Percentiles rank a stretch among this genome's conserved stretches.
These are phyloP conservation scores for Neopestalotiopsis clavispora DNA, from an alignment of 2,329 filamentous ascomycete species.

Conservation along the genomic window DNA sequence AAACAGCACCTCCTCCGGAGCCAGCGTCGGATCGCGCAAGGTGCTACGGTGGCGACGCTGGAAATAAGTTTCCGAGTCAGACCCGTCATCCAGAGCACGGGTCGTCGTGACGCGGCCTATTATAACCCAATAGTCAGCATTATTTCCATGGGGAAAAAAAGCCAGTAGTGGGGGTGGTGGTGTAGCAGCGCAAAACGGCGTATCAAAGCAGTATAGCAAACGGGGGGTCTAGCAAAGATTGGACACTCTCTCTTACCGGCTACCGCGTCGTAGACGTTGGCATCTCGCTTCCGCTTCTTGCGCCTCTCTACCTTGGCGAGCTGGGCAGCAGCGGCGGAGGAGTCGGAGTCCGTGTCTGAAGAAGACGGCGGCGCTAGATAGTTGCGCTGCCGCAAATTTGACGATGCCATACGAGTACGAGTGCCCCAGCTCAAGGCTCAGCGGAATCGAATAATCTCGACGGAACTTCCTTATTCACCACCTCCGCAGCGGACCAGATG, in stretches of 20 bases:
- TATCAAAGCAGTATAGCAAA: not conserved
- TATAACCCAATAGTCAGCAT: not conserved
- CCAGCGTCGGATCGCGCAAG: slow-evolving; percentile 45
- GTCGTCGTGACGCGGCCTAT: slow-evolving; percentile 42
- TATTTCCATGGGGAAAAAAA: too few relatives aligned
- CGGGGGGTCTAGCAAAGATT: not conserved
- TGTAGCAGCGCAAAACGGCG: not conserved
- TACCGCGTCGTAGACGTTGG: slow-evolving; percentile 75
- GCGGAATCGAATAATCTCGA: slow-evolving; percentile 8
- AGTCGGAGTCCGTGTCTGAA: slow-evolving; percentile 22
- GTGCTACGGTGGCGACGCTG: slow-evolving; percentile 26
- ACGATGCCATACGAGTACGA: slow-evolving; percentile 28
- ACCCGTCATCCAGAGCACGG: slow-evolving; percentile 29
- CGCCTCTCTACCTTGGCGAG: slow-evolving; percentile 24
- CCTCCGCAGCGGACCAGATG: not conserved
- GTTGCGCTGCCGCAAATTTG: slow-evolving; percentile 24
- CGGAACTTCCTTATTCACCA: slow-evolving; percentile 17
- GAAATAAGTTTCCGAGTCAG: slow-evolving; percentile 22
- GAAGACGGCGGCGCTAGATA: slow-evolving; percentile 24
- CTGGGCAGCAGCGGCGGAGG: slow-evolving; percentile 26
- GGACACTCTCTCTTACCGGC: slow-evolving; percentile 55
- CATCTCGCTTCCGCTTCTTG: slow-evolving; percentile 36
- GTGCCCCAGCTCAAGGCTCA: not conserved
- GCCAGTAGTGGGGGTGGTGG: too few relatives aligned
- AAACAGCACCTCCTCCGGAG: slow-evolving; percentile 76